Percentiles rank a stretch among this genome's conserved stretches.
Conservation (phyloP, 2,329 filamentous ascomycete genomes). For the Botrytis aclada region DNA sequence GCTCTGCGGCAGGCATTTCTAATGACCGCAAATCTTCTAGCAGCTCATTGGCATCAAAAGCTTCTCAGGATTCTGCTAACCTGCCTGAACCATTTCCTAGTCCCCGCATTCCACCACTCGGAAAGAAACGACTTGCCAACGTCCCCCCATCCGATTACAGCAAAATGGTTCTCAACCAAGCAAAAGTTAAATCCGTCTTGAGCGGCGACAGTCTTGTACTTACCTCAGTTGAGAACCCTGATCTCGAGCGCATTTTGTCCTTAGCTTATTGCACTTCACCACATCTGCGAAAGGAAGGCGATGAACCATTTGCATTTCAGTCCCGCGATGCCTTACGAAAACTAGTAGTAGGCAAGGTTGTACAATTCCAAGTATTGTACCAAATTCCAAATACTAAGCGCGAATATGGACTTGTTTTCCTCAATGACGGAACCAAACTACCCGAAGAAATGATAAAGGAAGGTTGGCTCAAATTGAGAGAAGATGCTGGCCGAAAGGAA, state of each 20-base stretch:
- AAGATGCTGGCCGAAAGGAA: conserved; percentile 90
- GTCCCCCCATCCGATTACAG: conserved; percentile 35
- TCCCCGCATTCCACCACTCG: conserved; percentile 24
- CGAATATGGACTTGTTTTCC: conserved; percentile 79
- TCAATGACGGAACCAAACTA: conserved; percentile 72
- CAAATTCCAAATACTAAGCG: conserved; percentile 79
- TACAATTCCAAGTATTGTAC: conserved; percentile 84
- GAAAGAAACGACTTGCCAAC: conserved; percentile 29
- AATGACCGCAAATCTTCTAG: conserved; percentile 17
- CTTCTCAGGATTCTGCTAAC: conserved; percentile 32
- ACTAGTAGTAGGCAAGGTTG: conserved; percentile 77
- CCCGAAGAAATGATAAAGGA: conserved; percentile 82
- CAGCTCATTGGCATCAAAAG: conserved; percentile 23
- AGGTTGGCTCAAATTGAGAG: conserved; percentile 89
- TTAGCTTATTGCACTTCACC: conserved; percentile 91
- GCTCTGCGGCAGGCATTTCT: conserved; percentile 20
- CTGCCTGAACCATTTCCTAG: conserved; percentile 40
- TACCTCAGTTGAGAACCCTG: conserved; percentile 74
- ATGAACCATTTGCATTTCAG: conserved; percentile 90
- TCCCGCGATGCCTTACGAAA: conserved; percentile 90
- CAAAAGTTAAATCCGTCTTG: conserved; percentile 87
- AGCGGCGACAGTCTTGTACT: conserved; percentile 91
- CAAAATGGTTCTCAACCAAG: conserved; percentile 44
- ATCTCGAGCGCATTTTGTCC: conserved; percentile 80
- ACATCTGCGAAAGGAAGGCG: conserved; percentile 80